These are phyloP conservation scores for Cladorrhinum samala DNA, from an alignment of 495 filamentous ascomycete genomes.

Conservation along the genomic window DNA sequence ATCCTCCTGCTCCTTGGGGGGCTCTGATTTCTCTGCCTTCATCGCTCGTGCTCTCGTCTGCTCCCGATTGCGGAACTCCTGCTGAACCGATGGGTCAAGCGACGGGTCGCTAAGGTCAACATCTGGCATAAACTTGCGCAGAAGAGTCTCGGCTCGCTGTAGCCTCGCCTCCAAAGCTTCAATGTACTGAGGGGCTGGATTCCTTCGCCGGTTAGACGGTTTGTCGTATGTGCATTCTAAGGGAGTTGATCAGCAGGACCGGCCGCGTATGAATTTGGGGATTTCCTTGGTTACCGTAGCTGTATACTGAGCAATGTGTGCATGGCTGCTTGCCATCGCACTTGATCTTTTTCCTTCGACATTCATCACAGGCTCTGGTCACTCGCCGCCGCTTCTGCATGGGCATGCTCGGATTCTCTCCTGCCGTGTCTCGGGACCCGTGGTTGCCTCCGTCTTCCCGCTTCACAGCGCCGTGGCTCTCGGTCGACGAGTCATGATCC, in stretches of 20 bases:
- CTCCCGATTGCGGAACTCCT: slow-evolving; percentile 48
- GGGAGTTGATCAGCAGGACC: slow-evolving; percentile 27
- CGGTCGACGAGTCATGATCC: slow-evolving; percentile 26
- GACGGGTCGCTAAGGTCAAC: slow-evolving; percentile 78
- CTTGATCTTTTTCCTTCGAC: slow-evolving; percentile 95
- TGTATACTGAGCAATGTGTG: slow-evolving; percentile 96
- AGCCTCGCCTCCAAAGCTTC: slow-evolving; percentile 82
- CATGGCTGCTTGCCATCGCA: slow-evolving; percentile 97
- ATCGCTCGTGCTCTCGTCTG: slow-evolving; percentile 33
- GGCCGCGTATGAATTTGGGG: background rate
- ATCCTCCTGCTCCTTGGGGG: slow-evolving; percentile 3
- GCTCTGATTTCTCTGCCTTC: slow-evolving; percentile 27
- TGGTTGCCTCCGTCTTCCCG: slow-evolving; percentile 20
- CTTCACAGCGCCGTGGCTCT: slow-evolving; percentile 22
- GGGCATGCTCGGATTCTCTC: slow-evolving; percentile 40
- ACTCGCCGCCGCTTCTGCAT: slow-evolving; percentile 85
- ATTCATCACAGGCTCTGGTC: slow-evolving; percentile 92
- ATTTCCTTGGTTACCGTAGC: slow-evolving; percentile 67
- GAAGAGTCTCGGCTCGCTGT: slow-evolving; percentile 73
- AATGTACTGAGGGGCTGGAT: slow-evolving; percentile 91
- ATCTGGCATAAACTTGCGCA: slow-evolving; percentile 75
- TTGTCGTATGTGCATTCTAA: slow-evolving; percentile 97
- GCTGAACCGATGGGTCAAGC: slow-evolving; percentile 62
- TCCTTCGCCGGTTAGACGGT: slow-evolving; percentile 89
- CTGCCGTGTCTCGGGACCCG: slow-evolving; percentile 11